A percentile compares a stretch with the other conserved stretches of the same genome.
Evolutionary conservation across 2,329 filamentous ascomycete species (phyloP).

Genomic region (Samsoniella hepiali): DNA sequence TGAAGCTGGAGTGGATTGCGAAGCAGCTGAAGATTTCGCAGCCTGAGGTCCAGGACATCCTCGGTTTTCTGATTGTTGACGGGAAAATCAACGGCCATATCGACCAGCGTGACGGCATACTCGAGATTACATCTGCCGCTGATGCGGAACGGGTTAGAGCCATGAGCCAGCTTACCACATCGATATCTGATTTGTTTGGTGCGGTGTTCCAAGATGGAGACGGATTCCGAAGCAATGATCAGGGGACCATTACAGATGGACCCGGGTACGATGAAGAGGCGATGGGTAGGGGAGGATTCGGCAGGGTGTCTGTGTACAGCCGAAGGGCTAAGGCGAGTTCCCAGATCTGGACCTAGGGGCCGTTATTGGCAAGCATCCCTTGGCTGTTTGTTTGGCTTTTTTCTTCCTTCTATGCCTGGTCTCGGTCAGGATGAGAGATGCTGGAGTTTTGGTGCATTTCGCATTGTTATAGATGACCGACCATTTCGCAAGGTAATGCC

Average conservation of each 20-base stretch:
- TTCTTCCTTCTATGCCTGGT: neutral
- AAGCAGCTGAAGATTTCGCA: conserved; percentile 82
- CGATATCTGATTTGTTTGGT: conserved; percentile 66
- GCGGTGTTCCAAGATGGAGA: conserved; percentile 76
- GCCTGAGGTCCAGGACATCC: conserved; percentile 86
- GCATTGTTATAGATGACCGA: neutral
- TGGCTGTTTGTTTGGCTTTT: neutral
- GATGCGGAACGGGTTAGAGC: conserved; percentile 73
- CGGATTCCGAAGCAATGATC: conserved; percentile 50
- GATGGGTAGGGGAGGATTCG: conserved; percentile 4
- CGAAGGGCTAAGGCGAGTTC: neutral
- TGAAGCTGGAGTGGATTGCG: conserved; percentile 84
- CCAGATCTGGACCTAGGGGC: neutral
- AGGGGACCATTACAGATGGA: conserved; percentile 28
- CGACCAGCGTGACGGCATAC: conserved; percentile 79
- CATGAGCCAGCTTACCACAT: conserved; percentile 67
- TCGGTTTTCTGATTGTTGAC: conserved; percentile 92
- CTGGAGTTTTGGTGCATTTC: neutral
- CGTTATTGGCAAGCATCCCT: neutral
- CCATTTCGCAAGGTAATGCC: conserved; percentile 6
- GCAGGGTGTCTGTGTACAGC: neutral
- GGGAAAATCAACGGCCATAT: conserved; percentile 84
- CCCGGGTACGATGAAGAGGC: conserved; percentile 20
- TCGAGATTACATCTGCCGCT: conserved; percentile 72
- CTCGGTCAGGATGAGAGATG: neutral